phyloP scores from a whole-genome alignment of 169 alveolate genomes.

The Toxoplasma gondii region DNA sequence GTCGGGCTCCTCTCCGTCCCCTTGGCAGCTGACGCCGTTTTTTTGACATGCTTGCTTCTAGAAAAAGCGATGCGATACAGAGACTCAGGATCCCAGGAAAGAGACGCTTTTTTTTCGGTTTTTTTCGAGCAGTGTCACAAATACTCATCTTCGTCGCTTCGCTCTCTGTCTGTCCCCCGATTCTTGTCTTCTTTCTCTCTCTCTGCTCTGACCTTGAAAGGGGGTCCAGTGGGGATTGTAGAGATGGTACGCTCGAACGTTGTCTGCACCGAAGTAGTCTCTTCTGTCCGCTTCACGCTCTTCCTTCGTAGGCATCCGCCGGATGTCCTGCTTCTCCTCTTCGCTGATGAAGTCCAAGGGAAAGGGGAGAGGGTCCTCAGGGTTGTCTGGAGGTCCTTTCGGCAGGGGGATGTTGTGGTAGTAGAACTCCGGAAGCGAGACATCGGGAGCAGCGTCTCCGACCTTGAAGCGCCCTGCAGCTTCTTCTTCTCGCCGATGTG shows the following conservation, averaged over 20 bases:
- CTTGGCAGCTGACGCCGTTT: too few relatives aligned
- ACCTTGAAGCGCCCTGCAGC: not conserved
- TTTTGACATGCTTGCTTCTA: too few relatives aligned
- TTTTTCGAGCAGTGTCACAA: too few relatives aligned
- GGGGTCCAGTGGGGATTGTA: conserved; percentile 57
- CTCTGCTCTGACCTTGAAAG: not conserved
- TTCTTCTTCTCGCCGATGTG: not conserved
- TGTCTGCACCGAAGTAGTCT: conserved; percentile 35
- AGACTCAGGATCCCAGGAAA: too few relatives aligned
- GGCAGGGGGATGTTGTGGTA: conserved; percentile 2
- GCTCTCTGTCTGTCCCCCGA: too few relatives aligned
- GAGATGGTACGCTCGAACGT: conserved; percentile 23
- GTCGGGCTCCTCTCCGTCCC: too few relatives aligned
- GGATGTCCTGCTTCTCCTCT: not conserved
- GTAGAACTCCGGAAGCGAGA: not conserved
- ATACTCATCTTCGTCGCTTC: too few relatives aligned
- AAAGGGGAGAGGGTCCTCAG: conserved; percentile 5
- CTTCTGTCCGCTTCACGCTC: not conserved
- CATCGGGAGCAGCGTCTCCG: not conserved
- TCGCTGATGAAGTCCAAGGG: conserved; percentile 11
- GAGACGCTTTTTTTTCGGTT: too few relatives aligned
- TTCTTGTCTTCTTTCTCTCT: too few relatives aligned
- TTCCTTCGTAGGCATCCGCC: conserved; percentile 22
- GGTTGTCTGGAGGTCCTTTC: not conserved
- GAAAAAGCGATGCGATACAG: too few relatives aligned